Base-by-base conservation (phyloP, 768 basidiomycete species). In the Dentipellis sp. region DNA sequence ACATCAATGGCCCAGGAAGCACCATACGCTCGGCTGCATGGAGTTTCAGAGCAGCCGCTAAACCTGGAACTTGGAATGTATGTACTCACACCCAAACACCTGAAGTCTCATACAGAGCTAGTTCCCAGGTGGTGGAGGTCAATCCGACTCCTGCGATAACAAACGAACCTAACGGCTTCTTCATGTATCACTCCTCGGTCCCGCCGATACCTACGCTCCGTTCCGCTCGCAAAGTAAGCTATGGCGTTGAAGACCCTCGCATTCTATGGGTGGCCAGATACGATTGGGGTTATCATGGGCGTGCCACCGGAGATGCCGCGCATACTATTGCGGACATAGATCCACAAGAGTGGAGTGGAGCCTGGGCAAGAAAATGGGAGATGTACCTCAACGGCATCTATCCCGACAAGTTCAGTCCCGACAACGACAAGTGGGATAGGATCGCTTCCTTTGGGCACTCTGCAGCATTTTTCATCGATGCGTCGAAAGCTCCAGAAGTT, bases 21-120 rank as follows among this genome's bases (percentile, higher is more conserved):
- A 39, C 1, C 36, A 11, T 45, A 47, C 56, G 37, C 11, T 51
- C 56, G 54, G 9, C 16, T 10, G 29, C 14, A 1, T 60, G 58
- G 58, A 47, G 51, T 4, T 62, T 62, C 34, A 53, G 61, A 22
- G 56, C 53, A 1, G 61, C 58, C 4, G 61, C 59, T 10, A 54
- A 56, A n/a, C 55, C 55, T 17, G 58, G 61, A 14, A 46, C 4
- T n/a, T 62, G 61, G 61, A 59, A 55, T n/a, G 61, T 56, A 47
- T 46, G 59, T 39, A 10, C 17, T 14, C 8, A 1, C 37, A 11
- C 34, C 14, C 5, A 1, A 23, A 10, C 7, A 16, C 35, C 12
- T n/a, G 7, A 12, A 46, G 17, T 53, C 51, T 21, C 37, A 17
- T 54, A 52, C 51, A 53, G 54, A 34, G 19, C 22, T 23, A 40